Conservation (phyloP, 345 rosid genomes). For the Psidium guajava region DNA sequence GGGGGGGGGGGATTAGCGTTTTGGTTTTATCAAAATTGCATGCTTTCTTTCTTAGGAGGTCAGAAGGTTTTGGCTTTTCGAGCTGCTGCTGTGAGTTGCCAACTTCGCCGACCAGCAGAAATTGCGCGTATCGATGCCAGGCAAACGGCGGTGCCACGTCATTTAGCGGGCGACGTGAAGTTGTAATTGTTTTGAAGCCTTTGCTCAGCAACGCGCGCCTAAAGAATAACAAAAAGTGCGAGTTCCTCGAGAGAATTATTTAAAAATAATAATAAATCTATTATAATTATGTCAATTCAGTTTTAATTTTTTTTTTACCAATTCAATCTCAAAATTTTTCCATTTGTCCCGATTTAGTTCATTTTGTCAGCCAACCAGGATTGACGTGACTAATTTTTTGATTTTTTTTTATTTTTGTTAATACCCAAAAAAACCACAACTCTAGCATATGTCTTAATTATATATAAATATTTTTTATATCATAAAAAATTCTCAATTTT, state of each 20-base stretch:
- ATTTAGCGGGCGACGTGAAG: neutral
- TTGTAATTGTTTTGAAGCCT: neutral
- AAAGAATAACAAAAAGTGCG: neutral
- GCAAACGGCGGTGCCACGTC: neutral
- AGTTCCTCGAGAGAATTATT: neutral
- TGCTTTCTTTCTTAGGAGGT: neutral
- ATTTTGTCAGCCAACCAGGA: rapidly evolving
- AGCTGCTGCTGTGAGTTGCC: neutral
- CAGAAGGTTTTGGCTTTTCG: neutral
- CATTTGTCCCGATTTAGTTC: too few species aligned
- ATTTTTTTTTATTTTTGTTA: too few species aligned
- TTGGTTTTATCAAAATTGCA: neutral
- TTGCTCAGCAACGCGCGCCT: neutral
- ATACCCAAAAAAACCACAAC: too few species aligned
- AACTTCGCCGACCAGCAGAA: neutral
- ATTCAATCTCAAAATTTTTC: too few species aligned
- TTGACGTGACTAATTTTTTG: too few species aligned
- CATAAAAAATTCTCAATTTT: too few species aligned
- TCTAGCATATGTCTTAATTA: too few species aligned
- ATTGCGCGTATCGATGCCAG: neutral
- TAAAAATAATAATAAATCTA: too few species aligned
- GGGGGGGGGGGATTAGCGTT: neutral
- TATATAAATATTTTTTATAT: too few species aligned
- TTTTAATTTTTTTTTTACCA: too few species aligned
- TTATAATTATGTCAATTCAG: too few species aligned